Evolutionary conservation across 2,329 filamentous ascomycete species (phyloP), one percentile per base, ranked within the genome.

Genomic region (Malbranchea cinnamomea): DNA sequence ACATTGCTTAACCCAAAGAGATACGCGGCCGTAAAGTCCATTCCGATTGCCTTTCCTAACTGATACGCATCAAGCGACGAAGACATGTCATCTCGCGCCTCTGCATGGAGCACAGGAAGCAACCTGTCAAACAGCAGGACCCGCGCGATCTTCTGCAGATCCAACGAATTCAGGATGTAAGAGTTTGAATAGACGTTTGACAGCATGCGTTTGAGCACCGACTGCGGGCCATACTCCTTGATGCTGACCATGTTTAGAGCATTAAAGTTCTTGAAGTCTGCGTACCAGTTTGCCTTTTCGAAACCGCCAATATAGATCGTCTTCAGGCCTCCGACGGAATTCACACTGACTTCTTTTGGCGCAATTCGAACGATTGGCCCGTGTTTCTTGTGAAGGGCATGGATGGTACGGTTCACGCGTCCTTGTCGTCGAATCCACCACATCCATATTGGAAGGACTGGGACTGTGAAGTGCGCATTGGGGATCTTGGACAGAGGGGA

Each of bases 121-220:
- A 83, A 54, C 4, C 73, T 59, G 1, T 58, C 49, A 33, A 65
- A 64, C 2, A 83, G 37, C 12, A 82, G 63, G 4, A 46, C 45
- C 2, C 59, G 49, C 4, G 67, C 60, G 39, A 79, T 68, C 0
- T 50, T 54, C 0, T 54, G 52, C 6, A 77, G 49, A 1, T 70
- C 59, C 0, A 53, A 44, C 4, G 73, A 79, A 4, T 59, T 56
- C 35, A 70, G 67, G 21, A 85, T 56, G 27, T 60, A 69, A 0
- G 76, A 78, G 47, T 84, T 85, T 31, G 78, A 80, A 54, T 83
- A 85, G 31, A 78, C 64, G 40, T 79, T 70, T 31, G 74, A 74
- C 13, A 85, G 55, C 68, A 82, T 75, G 12, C 77, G 68, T 47
- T 83, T 83, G 24, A 76, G 60, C 6, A 60, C 53, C 0, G 75